phyloP scores from a whole-genome alignment of 2,329 filamentous ascomycete species.

The Erysiphe pulchra region DNA sequence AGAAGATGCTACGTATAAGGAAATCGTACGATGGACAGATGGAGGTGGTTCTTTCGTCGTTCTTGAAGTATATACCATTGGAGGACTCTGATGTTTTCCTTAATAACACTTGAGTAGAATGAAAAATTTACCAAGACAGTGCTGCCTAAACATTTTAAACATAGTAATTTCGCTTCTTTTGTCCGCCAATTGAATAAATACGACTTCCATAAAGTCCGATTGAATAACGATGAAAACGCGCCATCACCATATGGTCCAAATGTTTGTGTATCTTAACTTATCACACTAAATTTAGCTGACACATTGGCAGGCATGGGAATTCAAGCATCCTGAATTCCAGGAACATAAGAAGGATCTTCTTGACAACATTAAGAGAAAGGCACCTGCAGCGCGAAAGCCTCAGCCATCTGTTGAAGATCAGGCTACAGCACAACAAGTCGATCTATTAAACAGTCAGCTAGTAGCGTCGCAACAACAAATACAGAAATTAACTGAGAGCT shows the following conservation, averaged over 20 bases:
- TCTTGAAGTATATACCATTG: constrained; percentile 44
- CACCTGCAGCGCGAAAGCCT: constrained; percentile 65
- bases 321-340: constrained; percentile 90
- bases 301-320: constrained; percentile 57
- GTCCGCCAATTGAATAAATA: constrained; percentile 92
- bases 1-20: constrained; percentile 77
- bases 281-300: not conserved
- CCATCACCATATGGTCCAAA: constrained; percentile 60
- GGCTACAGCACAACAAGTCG: constrained; percentile 64
- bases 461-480: constrained; percentile 82
- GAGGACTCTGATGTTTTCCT: not conserved
- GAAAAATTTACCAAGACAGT: constrained; percentile 97
- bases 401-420: constrained; percentile 38
- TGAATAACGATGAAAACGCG: constrained; percentile 66
- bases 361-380: constrained; percentile 89
- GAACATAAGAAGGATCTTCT: constrained; percentile 88
- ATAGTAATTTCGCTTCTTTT: constrained; percentile 95
- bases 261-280: constrained; percentile 21
- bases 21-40: constrained; percentile 87
- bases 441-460: constrained; percentile 67
- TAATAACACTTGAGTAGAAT: constrained; percentile 31
- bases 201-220: constrained; percentile 93
- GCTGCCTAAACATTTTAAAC: constrained; percentile 94
- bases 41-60: constrained; percentile 93
- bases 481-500: constrained; percentile 63